Evolutionary conservation across 2,329 filamentous ascomycete species (phyloP), one percentile per base, ranked within the genome.

Genomic region (Exophiala bonariae): DNA sequence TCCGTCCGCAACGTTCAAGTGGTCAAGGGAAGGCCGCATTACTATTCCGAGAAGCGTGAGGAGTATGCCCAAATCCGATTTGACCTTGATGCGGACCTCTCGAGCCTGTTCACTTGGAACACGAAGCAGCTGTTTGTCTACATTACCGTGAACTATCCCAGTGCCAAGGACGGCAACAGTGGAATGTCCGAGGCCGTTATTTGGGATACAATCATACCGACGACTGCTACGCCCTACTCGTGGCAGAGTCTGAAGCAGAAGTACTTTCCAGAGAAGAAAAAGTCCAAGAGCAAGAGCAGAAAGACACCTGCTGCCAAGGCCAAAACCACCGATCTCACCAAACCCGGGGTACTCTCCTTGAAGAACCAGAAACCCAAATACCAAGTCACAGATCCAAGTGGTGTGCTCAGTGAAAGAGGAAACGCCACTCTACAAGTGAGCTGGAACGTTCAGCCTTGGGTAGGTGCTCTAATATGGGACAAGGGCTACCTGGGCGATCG

Each of bases 101-200:
- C 83, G 51, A 86, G 86, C 34, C 87, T 99, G 60, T 97, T 97
- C 80, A 95, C 88, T 64, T 99, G 92, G 93, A 99, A 99, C 78
- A 99, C 95, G 16, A 99, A 99, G 71, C 89, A 97, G 72, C 75
- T 99, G 62, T 99, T 97, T 72, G 84, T 96, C 67, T 99, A 96
- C 74, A 84, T 99, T 49, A 92, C 89, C 45, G 92, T 92, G 44
- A 85, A 77, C 46, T 86, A 85, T 65, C 75, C 63, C 3, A 59
- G 76, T 30, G 58, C 60, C 30, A 54, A 57, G 4, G 42, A 51
- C 18, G 41, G 59, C 47, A 35, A 47, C 16, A 44, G 41, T 2
- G 50, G 41, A 9, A 35, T 48, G 18, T 86, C 86, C 70, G 80
- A 90, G 70, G 87, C 88, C 59, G 86, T 96, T 54, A 92, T 99